Evolutionary conservation across 768 basidiomycete species (phyloP).

Genomic region (Collybiopsis confluens): DNA sequence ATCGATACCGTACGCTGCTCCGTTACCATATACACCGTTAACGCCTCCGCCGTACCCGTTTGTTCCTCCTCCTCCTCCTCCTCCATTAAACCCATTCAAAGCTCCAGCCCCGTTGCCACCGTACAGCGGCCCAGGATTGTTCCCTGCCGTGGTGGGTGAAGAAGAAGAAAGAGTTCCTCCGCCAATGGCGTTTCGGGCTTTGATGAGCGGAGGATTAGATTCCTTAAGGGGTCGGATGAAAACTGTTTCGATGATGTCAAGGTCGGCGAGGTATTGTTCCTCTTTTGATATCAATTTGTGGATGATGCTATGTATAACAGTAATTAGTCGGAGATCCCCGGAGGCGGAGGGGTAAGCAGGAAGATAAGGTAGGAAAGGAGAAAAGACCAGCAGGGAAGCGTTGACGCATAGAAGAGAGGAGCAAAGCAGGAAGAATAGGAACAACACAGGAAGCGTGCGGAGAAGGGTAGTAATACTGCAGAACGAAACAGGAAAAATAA

Average conservation of each 20-base stretch:
- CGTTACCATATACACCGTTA: neutral
- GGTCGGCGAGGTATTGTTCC: constrained; percentile 83
- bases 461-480: no score
- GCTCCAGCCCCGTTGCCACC: no score
- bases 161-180: neutral
- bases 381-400: neutral
- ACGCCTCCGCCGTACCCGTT: neutral
- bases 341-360: neutral
- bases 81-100: no score
- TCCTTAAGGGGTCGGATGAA: constrained; percentile 45
- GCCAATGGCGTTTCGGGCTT: neutral
- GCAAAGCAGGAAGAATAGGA: no score
- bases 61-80: neutral
- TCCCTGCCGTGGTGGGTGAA: neutral
- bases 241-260: constrained; percentile 76
- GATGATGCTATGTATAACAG: constrained; percentile 50
- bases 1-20: neutral
- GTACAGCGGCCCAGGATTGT: no score
- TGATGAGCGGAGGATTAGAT: constrained; percentile 38
- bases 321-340: no score
- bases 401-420: no score
- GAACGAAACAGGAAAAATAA: neutral
- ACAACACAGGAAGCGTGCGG: no score
- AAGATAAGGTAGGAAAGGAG: neutral
- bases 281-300: constrained; percentile 87